Percentiles rank a stretch among this genome's conserved stretches.
Evolutionary conservation across 2,329 filamentous ascomycete species (phyloP).

Genomic region (Trichophyton verrucosum): DNA sequence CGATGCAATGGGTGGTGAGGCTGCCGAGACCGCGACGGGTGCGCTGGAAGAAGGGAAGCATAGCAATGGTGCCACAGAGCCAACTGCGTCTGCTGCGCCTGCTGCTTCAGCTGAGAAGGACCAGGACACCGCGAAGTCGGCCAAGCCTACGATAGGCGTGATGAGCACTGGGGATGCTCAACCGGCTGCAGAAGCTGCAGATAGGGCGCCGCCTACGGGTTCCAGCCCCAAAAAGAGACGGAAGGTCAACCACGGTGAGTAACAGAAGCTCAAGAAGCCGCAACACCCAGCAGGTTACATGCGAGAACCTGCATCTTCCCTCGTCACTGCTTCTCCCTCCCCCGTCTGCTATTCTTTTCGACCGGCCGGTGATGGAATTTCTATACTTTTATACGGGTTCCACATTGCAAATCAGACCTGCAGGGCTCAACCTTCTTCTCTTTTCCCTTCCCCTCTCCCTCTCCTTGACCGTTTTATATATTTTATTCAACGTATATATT

Average conservation of each 20-base stretch:
- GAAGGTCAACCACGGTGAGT: slow-evolving; percentile 80
- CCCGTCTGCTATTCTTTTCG: not conserved
- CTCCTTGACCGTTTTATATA: not conserved
- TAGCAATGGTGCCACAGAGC: slow-evolving; percentile 3
- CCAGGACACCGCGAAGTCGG: slow-evolving; percentile 14
- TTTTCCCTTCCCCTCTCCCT: slow-evolving; percentile 10
- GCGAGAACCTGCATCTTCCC: not conserved
- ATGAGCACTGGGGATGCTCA: slow-evolving; percentile 21
- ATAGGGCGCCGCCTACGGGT: slow-evolving; percentile 23
- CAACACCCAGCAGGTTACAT: not conserved
- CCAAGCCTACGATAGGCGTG: slow-evolving; percentile 19
- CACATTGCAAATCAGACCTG: slow-evolving; percentile 6
- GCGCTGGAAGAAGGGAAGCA: slow-evolving; percentile 11
- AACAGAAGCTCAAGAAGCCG: not conserved
- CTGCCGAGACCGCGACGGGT: slow-evolving; percentile 14
- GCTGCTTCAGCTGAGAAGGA: slow-evolving; percentile 10
- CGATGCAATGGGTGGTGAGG: slow-evolving; percentile 11
- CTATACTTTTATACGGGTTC: slow-evolving; percentile 5
- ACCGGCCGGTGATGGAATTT: not conserved
- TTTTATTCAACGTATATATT: not conserved
- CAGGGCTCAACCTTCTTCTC: slow-evolving; percentile 13
- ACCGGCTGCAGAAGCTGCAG: slow-evolving; percentile 22
- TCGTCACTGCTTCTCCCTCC: not conserved
- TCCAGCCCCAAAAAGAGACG: slow-evolving; percentile 66
- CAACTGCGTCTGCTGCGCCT: slow-evolving; percentile 4